Conservation (phyloP, 768 basidiomycete species). For the Basidioascus undulatus region DNA sequence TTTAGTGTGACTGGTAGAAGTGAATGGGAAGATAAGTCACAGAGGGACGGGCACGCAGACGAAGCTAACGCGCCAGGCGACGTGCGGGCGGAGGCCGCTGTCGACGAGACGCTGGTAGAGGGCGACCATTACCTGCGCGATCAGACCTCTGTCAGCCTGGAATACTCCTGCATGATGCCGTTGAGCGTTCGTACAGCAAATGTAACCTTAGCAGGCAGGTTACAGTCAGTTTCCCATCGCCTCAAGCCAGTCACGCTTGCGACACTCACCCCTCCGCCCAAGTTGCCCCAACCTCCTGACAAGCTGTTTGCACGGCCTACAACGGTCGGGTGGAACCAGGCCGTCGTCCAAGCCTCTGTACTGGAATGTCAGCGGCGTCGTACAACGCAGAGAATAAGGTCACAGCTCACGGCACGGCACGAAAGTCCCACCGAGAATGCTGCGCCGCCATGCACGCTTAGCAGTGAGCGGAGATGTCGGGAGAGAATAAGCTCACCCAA, state of each 20-base stretch:
- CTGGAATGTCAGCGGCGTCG: background rate
- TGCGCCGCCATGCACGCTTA: background rate
- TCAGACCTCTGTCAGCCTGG: background rate
- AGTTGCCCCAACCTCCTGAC: slow-evolving; percentile 32
- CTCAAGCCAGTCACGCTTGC: too few species aligned
- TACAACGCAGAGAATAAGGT: too few species aligned
- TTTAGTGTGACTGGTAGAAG: background rate
- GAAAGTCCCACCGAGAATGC: slow-evolving; percentile 34
- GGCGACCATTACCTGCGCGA: too few species aligned
- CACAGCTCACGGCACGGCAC: slow-evolving; percentile 37
- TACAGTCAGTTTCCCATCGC: too few species aligned
- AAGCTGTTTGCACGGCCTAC: slow-evolving; percentile 30
- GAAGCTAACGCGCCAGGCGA: slow-evolving; percentile 33
- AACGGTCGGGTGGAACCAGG: slow-evolving; percentile 31
- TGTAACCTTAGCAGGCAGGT: background rate
- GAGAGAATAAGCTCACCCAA: slow-evolving; percentile 3
- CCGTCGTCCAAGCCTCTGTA: slow-evolving; percentile 31
- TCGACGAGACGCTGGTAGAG: slow-evolving; percentile 24
- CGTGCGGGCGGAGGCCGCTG: slow-evolving; percentile 13
- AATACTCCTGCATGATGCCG: slow-evolving; percentile 13
- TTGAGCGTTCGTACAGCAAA: slow-evolving; percentile 22
- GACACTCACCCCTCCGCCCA: slow-evolving; percentile 14
- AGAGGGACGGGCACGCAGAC: slow-evolving; percentile 33
- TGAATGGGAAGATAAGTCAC: background rate
- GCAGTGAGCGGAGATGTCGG: background rate